Percentiles rank a stretch among this genome's conserved stretches.
These are phyloP conservation scores for Pseudozyma pruni DNA, from an alignment of 1,284 basidiomycete genomes.

Conservation along the genomic window DNA sequence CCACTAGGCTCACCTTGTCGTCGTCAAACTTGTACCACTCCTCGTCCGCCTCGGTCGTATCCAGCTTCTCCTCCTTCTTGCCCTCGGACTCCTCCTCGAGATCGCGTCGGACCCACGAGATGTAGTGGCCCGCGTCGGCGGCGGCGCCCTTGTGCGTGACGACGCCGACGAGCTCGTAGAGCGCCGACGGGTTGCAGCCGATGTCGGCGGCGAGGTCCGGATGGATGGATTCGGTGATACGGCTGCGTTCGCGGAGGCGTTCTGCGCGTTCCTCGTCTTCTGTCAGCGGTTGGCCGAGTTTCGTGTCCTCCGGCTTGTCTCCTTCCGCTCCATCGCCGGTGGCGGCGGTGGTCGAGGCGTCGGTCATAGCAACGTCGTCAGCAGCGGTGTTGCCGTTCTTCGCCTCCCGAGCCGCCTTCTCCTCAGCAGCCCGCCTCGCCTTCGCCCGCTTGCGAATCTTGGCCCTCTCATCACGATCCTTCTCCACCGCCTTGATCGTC, in stretches of 20 bases:
- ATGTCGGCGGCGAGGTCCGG: constrained; percentile 76
- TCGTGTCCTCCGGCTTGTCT: not conserved
- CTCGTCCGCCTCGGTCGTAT: constrained; percentile 45
- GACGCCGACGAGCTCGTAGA: constrained; percentile 90
- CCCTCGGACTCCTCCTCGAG: constrained; percentile 17
- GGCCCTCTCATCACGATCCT: constrained; percentile 83
- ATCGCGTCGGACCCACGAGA: constrained; percentile 76
- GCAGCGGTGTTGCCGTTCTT: constrained; percentile 52
- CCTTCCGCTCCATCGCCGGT: not conserved
- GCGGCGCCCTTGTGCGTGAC: constrained; percentile 96
- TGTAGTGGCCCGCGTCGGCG: constrained; percentile 93
- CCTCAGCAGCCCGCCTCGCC: constrained; percentile 68
- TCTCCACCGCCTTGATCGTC: constrained; percentile 81
- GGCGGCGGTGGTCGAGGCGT: constrained; percentile 60
- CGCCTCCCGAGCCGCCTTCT: constrained; percentile 31
- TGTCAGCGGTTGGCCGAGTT: constrained; percentile 69
- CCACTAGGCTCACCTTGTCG: constrained; percentile 60
- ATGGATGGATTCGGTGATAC: constrained; percentile 74
- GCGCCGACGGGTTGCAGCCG: constrained; percentile 78
- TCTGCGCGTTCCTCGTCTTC: constrained; percentile 76
- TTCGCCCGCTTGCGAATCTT: constrained; percentile 83
- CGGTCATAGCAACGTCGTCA: constrained; percentile 73
- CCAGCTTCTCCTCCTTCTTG: constrained; percentile 15
- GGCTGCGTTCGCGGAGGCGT: constrained; percentile 53
- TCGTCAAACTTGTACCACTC: constrained; percentile 68